phyloP scores from a whole-genome alignment of 768 basidiomycete species.

The Coprinopsis marcescibilis region DNA sequence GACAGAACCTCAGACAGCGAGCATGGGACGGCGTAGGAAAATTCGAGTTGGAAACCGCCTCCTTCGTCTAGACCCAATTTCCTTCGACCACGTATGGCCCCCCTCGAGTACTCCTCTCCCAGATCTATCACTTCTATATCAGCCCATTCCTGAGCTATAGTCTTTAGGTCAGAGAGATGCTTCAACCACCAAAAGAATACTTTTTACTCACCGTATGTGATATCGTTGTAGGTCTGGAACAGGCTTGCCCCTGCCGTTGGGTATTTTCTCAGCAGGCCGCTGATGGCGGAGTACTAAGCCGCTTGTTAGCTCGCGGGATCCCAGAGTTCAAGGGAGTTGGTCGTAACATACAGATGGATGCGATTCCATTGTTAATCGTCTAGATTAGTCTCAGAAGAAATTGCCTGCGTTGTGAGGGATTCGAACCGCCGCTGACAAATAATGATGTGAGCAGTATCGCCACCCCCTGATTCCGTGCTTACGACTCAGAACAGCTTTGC shows the following conservation, averaged over 20 bases:
- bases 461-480: not conserved
- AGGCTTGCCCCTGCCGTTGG: constrained; percentile 54
- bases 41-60: constrained; percentile 30
- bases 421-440: too few species aligned
- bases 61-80: constrained; percentile 25
- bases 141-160: constrained; percentile 69
- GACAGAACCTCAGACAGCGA: constrained; percentile 61
- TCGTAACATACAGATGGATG: constrained; percentile 23
- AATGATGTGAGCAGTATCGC: not conserved
- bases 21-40: constrained; percentile 59
- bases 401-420: too few species aligned
- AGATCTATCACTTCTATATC: constrained; percentile 62
- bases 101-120: constrained; percentile 40
- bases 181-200: not conserved
- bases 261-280: constrained; percentile 50
- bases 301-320: not conserved
- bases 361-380: constrained; percentile 17
- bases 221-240: constrained; percentile 75
- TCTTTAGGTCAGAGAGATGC: constrained; percentile 7
- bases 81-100: constrained; percentile 53
- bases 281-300: constrained; percentile 40
- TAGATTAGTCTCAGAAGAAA: not conserved
- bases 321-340: not conserved
- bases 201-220: constrained; percentile 45
- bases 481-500: too few species aligned